Conservation (phyloP, 2,329 filamentous ascomycete genomes). For the Chrysosporium keratinophilum region DNA sequence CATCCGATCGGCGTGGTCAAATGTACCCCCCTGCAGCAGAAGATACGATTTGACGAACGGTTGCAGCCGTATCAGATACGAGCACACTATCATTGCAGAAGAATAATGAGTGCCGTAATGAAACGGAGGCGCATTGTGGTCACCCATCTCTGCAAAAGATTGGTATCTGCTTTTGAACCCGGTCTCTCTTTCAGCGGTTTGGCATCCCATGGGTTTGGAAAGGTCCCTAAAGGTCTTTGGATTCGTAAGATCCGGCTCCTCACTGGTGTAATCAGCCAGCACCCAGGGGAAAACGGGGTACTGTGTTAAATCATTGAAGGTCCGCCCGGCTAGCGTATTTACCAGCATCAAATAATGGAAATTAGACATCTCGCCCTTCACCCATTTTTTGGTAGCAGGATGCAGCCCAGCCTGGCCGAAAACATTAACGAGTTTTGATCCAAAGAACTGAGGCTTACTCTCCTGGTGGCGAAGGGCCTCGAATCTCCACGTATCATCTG, state of each 20-base stretch:
- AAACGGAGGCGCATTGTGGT: slow-evolving; percentile 64
- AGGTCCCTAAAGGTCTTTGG: slow-evolving; percentile 81
- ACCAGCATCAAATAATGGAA: slow-evolving; percentile 98
- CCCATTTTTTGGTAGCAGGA: slow-evolving; percentile 79
- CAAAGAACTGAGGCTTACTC: slow-evolving; percentile 56
- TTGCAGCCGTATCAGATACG: slow-evolving; percentile 86
- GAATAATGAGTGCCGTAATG: slow-evolving; percentile 99
- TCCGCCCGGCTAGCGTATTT: slow-evolving; percentile 92
- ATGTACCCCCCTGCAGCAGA: slow-evolving; percentile 84
- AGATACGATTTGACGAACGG: slow-evolving; percentile 95
- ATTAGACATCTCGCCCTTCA: slow-evolving; percentile 90
- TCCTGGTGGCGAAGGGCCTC: slow-evolving; percentile 66
- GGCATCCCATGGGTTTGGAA: slow-evolving; percentile 92
- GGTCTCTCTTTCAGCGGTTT: slow-evolving; percentile 62
- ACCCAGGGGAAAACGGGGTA: slow-evolving; percentile 99
- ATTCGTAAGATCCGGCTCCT: slow-evolving; percentile 77
- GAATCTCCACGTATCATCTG: slow-evolving; percentile 84
- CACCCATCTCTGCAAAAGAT: slow-evolving; percentile 82
- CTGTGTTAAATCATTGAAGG: slow-evolving; percentile 95
- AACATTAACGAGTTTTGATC: slow-evolving; percentile 82
- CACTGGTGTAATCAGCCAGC: slow-evolving; percentile 86
- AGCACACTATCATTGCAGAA: slow-evolving; percentile 96
- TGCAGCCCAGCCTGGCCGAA: slow-evolving; percentile 77
- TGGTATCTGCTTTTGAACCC: slow-evolving; percentile 78
- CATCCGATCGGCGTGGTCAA: slow-evolving; percentile 88